Percentiles rank a stretch among this genome's conserved stretches.
phyloP scores from a whole-genome alignment of 805 yeast genomes.

The Yamadazyma scolyti region DNA sequence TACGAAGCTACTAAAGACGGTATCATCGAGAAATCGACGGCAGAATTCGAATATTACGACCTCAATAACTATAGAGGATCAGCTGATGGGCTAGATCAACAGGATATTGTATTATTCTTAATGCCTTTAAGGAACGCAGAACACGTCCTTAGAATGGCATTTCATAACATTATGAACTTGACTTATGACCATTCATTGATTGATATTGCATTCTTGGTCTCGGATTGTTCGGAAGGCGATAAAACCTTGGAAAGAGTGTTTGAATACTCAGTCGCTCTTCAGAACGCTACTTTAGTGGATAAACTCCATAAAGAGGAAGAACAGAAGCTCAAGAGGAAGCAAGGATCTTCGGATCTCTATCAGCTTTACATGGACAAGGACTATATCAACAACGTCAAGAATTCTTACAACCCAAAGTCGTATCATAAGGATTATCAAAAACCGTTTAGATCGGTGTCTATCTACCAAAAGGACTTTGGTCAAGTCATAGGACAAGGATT shows the following conservation, averaged over 20 bases:
- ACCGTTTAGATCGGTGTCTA: constrained; percentile 76
- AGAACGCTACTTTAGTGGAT: constrained; percentile 60
- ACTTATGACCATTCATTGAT: constrained; percentile 79
- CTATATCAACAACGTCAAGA: constrained; percentile 53
- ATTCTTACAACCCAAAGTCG: constrained; percentile 55
- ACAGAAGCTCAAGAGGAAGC: constrained; percentile 19
- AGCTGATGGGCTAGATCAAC: constrained; percentile 43
- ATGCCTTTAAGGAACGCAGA: constrained; percentile 81
- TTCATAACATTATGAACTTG: constrained; percentile 79
- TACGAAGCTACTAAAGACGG: constrained; percentile 18
- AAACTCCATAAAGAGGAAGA: constrained; percentile 43
- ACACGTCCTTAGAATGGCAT: constrained; percentile 73
- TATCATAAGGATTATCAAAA: constrained; percentile 57
- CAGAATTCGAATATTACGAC: constrained; percentile 57
- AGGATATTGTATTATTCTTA: constrained; percentile 64
- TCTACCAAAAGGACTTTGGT: constrained; percentile 80
- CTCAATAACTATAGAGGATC: constrained; percentile 55
- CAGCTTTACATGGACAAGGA: constrained; percentile 64
- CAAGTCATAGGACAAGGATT: constrained; percentile 84
- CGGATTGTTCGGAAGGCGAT: constrained; percentile 73
- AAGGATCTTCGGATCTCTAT: constrained; percentile 61
- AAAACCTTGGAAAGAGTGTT: constrained; percentile 61
- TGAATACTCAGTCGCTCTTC: constrained; percentile 64
- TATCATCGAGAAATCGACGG: constrained; percentile 6
- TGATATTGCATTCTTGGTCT: constrained; percentile 76